These are phyloP conservation scores for Globisporangium ultimum DNA, from an alignment of 352 stramenopile species.

Conservation along the genomic window DNA sequence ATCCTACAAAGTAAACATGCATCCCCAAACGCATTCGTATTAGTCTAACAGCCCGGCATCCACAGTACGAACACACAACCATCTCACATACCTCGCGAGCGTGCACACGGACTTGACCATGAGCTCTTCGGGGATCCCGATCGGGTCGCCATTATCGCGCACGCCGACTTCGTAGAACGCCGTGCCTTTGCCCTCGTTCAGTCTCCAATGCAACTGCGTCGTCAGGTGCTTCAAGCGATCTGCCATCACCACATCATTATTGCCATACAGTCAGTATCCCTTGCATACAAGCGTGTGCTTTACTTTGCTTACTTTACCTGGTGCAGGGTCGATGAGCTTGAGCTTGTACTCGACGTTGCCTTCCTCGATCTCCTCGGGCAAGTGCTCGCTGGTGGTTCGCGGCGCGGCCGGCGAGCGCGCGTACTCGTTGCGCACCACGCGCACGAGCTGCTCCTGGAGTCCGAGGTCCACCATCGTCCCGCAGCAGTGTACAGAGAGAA, in stretches of 20 bases:
- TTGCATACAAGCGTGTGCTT: not conserved
- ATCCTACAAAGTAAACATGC: conserved; percentile 32
- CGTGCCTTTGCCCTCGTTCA: conserved; percentile 83
- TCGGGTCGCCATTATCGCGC: conserved; percentile 71
- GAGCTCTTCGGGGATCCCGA: conserved; percentile 63
- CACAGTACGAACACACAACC: not conserved
- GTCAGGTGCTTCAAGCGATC: conserved; percentile 83
- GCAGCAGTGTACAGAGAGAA: too few species aligned
- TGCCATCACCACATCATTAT: conserved; percentile 5
- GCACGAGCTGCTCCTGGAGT: conserved; percentile 6
- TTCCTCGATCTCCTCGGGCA: conserved; percentile 84
- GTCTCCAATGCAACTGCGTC: conserved; percentile 88
- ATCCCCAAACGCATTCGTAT: not conserved
- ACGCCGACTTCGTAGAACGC: conserved; percentile 89
- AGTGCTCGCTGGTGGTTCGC: conserved; percentile 9
- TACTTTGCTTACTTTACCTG: conserved; percentile 18
- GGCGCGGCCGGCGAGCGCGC: not conserved
- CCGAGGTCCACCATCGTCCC: too few species aligned
- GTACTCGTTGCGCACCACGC: conserved; percentile 11
- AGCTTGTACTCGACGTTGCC: conserved; percentile 92
- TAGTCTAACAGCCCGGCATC: not conserved
- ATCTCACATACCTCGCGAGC: conserved; percentile 35
- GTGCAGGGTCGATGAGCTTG: conserved; percentile 68
- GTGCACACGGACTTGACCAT: conserved; percentile 73
- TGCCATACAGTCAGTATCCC: not conserved